phyloP scores from a whole-genome alignment of 179 eudicot genomes.

The Pouteria campechiana region DNA sequence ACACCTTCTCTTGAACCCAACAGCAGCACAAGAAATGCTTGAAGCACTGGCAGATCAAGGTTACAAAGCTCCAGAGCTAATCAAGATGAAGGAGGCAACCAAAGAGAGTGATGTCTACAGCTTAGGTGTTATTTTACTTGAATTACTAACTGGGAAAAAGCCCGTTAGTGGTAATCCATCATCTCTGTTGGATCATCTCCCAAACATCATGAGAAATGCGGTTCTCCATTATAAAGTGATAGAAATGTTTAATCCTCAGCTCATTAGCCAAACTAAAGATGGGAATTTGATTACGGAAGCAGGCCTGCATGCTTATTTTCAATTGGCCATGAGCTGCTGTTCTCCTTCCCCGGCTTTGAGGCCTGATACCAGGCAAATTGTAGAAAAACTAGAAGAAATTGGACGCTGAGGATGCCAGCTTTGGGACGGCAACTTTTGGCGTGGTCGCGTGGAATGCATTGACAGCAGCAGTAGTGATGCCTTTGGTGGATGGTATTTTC shows the following conservation, averaged over 20 bases:
- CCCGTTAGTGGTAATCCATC: constrained; percentile 28
- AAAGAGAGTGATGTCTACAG: constrained; percentile 34
- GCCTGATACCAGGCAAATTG: constrained; percentile 59
- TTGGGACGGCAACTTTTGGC: too few species aligned
- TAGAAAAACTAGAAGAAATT: constrained; percentile 65
- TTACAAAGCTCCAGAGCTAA: constrained; percentile 85
- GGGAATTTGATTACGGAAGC: constrained; percentile 41
- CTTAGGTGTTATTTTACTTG: constrained; percentile 60
- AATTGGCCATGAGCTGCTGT: constrained; percentile 91
- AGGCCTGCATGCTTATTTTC: constrained; percentile 40
- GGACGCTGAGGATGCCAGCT: constrained; percentile 14
- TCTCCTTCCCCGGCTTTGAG: constrained; percentile 77
- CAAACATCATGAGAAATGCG: constrained; percentile 43
- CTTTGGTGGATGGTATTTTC: too few species aligned
- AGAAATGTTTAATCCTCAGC: constrained; percentile 52
- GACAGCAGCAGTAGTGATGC: too few species aligned
- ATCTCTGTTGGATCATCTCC: constrained; percentile 39
- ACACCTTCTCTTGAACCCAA: constrained; percentile 59
- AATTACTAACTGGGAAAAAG: constrained; percentile 60
- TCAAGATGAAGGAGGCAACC: constrained; percentile 55
- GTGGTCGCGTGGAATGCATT: too few species aligned
- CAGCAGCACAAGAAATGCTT: constrained; percentile 82
- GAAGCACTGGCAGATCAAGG: constrained; percentile 67
- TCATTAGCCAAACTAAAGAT: constrained; percentile 27
- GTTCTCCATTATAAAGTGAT: constrained; percentile 47